Evolutionary conservation across 1,284 basidiomycete species (phyloP).

Genomic region (Sparassis latifolia): DNA sequence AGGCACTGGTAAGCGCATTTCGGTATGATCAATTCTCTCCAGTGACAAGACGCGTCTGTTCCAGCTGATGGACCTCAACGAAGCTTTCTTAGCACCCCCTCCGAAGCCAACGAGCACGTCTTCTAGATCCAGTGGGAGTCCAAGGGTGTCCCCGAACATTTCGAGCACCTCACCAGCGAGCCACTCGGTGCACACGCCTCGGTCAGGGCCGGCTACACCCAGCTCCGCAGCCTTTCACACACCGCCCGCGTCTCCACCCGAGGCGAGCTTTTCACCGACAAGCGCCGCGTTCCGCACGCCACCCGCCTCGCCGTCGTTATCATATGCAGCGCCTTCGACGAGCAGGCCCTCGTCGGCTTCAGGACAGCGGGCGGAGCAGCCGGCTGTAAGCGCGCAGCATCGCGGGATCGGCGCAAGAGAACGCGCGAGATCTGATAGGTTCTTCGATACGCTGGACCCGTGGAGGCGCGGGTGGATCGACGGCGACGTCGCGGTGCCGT

Average conservation of each 20-base stretch:
- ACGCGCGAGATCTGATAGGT: conserved; percentile 74
- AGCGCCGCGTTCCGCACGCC: background rate
- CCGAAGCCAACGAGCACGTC: background rate
- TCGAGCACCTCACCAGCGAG: background rate
- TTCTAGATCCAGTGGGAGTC: background rate
- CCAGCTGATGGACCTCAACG: conserved; percentile 3
- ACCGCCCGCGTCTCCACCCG: background rate
- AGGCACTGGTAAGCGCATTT: no score
- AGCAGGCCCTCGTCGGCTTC: background rate
- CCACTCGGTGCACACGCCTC: background rate
- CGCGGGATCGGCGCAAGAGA: conserved; percentile 77
- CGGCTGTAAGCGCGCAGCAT: conserved; percentile 5
- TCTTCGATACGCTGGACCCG: conserved; percentile 82
- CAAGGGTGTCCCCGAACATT: background rate
- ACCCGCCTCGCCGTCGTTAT: background rate
- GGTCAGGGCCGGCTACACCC: no score
- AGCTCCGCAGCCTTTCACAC: no score
- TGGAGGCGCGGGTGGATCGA: conserved; percentile 78
- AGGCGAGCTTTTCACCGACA: background rate
- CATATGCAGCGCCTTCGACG: background rate
- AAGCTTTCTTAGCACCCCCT: background rate
- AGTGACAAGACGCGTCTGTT: background rate
- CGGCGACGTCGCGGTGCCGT: conserved; percentile 90
- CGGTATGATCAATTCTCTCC: no score
- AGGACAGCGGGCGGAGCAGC: background rate